Conservation (phyloP, 2,329 filamentous ascomycete species). For the Aureobasidium melanogenum region DNA sequence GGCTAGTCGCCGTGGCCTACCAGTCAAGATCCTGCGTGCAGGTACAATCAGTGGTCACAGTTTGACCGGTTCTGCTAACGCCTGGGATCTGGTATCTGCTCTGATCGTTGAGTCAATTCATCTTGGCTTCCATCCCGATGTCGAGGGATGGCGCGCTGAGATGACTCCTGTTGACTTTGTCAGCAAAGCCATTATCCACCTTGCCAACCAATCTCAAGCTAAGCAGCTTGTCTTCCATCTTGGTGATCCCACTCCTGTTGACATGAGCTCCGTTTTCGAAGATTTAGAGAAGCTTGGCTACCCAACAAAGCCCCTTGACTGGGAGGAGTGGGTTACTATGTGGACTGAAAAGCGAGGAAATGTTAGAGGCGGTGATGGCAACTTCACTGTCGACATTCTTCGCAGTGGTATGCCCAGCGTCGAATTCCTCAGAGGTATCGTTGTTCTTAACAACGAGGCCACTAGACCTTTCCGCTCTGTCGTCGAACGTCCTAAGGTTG, state of each 20-base stretch:
- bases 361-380: slow-evolving; percentile 57
- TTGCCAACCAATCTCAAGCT: slow-evolving; percentile 54
- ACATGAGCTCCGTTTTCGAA: slow-evolving; percentile 57
- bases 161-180: slow-evolving; percentile 83
- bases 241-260: slow-evolving; percentile 61
- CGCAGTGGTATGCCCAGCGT: slow-evolving; percentile 71
- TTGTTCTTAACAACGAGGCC: slow-evolving; percentile 61
- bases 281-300: slow-evolving; percentile 60
- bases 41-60: slow-evolving; percentile 76
- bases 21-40: slow-evolving; percentile 61
- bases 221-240: slow-evolving; percentile 64
- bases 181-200: slow-evolving; percentile 61
- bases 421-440: slow-evolving; percentile 61
- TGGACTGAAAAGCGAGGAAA: slow-evolving; percentile 64
- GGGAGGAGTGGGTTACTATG: slow-evolving; percentile 64
- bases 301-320: slow-evolving; percentile 54
- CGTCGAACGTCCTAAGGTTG: slow-evolving; percentile 60
- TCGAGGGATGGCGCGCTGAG: slow-evolving; percentile 68
- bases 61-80: slow-evolving; percentile 63
- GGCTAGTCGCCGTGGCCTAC: slow-evolving; percentile 58
- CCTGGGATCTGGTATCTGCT: slow-evolving; percentile 69
- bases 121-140: slow-evolving; percentile 59
- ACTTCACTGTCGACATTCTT: slow-evolving; percentile 70
- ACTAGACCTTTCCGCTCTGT: slow-evolving; percentile 52
- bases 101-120: slow-evolving; percentile 69